These are phyloP conservation scores for Penicillium frequentans DNA, from an alignment of 2,329 filamentous ascomycete genomes.

Conservation along the genomic window DNA sequence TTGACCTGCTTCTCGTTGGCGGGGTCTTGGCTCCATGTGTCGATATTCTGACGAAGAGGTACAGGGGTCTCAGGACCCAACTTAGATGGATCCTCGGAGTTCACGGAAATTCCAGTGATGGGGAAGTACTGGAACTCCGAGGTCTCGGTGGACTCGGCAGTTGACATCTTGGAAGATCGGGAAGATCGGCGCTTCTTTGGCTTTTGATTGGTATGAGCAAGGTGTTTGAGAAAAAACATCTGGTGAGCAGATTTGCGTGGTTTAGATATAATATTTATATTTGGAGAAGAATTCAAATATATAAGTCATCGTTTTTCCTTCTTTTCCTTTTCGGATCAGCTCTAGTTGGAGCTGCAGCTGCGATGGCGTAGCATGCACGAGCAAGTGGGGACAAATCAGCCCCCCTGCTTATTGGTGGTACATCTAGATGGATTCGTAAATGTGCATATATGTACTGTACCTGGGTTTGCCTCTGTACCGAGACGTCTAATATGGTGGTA, in stretches of 20 bases:
- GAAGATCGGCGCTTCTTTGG: not conserved
- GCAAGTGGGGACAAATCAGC: no score
- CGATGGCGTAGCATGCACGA: no score
- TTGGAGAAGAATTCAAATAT: not conserved
- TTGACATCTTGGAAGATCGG: not conserved
- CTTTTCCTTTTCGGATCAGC: no score
- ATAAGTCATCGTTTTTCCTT: no score
- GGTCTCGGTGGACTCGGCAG: not conserved
- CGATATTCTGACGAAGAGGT: slow-evolving; percentile 16
- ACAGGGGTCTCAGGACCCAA: not conserved
- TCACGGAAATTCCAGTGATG: not conserved
- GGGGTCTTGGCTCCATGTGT: slow-evolving; percentile 14
- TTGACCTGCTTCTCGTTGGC: slow-evolving; percentile 16
- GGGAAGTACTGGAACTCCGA: not conserved
- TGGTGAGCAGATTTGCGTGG: no score
- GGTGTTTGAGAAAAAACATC: not conserved
- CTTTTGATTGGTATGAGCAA: not conserved
- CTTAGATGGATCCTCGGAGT: not conserved
- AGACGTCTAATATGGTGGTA: no score
- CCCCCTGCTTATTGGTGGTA: no score
- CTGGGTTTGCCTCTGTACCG: no score
- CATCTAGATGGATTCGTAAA: no score
- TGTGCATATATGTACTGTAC: no score
- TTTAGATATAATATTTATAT: no score
- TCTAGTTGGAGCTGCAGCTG: no score